phyloP scores from a whole-genome alignment of 148 eudicot species.

The Rheum nobile region DNA sequence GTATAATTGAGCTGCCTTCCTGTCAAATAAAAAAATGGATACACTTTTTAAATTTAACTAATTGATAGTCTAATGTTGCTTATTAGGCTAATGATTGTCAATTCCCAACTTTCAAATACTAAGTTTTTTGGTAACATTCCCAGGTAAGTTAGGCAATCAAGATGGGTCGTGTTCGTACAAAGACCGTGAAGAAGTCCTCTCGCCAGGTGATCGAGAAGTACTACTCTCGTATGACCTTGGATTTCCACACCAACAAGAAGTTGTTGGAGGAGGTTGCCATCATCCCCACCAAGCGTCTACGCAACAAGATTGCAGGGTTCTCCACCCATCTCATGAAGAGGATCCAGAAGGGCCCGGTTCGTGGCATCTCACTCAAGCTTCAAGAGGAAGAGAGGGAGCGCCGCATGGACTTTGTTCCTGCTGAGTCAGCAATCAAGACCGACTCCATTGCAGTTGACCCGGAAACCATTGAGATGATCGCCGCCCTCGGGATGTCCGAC shows the following conservation, averaged over 20 bases:
- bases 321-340: slow-evolving; percentile 32
- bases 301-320: slow-evolving; percentile 39
- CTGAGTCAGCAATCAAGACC: slow-evolving; percentile 23
- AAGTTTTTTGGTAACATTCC: background rate
- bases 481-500: slow-evolving; percentile 27
- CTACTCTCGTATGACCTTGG: slow-evolving; percentile 34
- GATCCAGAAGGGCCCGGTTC: slow-evolving; percentile 32
- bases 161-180: slow-evolving; percentile 35
- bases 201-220: slow-evolving; percentile 27
- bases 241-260: slow-evolving; percentile 40
- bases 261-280: slow-evolving; percentile 30
- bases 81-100: no score
- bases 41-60: no score
- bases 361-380: slow-evolving; percentile 30
- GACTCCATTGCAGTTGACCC: slow-evolving; percentile 22
- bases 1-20: background rate
- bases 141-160: background rate
- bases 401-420: slow-evolving; percentile 33
- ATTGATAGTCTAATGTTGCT: no score
- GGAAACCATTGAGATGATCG: slow-evolving; percentile 26
- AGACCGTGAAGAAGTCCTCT: slow-evolving; percentile 33
- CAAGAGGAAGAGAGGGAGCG: slow-evolving; percentile 35
- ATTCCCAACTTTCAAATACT: no score
- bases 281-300: slow-evolving; percentile 34
- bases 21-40: no score